Evolutionary conservation across 1,284 basidiomycete species (phyloP).

Genomic region (Sutorius eximius): DNA sequence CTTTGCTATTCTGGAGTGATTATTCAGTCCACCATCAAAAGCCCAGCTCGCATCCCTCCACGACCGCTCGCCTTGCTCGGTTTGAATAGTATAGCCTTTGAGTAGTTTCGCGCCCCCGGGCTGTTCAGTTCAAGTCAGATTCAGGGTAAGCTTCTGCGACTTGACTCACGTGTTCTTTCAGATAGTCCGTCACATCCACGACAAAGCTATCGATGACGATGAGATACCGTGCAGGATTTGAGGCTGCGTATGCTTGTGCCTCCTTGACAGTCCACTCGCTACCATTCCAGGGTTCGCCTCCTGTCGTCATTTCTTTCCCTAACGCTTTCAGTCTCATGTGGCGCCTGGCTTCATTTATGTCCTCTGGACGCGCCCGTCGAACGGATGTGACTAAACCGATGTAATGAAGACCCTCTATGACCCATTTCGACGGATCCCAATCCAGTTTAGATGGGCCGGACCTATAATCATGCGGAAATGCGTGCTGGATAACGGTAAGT

Average conservation of each 20-base stretch:
- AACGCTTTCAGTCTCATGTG: constrained; percentile 10
- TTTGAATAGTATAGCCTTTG: neutral
- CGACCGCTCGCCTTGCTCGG: neutral
- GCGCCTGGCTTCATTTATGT: constrained; percentile 45
- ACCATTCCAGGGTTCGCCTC: neutral
- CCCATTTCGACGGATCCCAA: neutral
- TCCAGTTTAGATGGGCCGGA: neutral
- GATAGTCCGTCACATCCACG: neutral
- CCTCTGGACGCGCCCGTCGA: constrained; percentile 24
- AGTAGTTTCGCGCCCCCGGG: neutral
- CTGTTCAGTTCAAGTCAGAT: neutral
- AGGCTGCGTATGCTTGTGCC: neutral
- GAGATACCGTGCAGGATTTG: neutral
- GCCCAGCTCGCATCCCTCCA: constrained; percentile 11
- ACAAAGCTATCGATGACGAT: neutral
- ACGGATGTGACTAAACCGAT: neutral
- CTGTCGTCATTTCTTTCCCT: neutral
- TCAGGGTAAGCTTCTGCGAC: neutral
- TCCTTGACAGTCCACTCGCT: constrained; percentile 8
- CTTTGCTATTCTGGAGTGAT: constrained; percentile 11
- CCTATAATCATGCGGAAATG: neutral
- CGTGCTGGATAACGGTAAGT: neutral
- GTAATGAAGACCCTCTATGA: neutral
- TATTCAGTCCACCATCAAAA: constrained; percentile 11
- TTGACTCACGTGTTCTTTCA: neutral